Conservation (phyloP, 2,329 filamentous ascomycete species). For the Ustulina deusta region DNA sequence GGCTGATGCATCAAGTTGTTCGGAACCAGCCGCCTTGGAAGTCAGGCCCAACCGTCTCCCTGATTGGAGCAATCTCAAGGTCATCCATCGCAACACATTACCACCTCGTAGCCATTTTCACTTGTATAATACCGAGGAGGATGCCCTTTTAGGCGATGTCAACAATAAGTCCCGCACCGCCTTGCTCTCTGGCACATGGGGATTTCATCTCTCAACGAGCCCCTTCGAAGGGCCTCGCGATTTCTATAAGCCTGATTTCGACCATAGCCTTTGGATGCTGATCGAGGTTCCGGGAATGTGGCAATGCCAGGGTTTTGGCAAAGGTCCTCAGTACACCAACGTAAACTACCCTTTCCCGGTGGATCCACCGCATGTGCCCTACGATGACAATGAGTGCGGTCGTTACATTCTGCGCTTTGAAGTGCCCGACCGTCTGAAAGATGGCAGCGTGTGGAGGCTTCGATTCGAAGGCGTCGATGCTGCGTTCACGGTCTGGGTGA, state of each 20-base stretch:
- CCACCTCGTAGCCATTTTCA: conserved; percentile 67
- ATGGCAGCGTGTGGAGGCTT: conserved; percentile 70
- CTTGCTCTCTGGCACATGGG: conserved; percentile 66
- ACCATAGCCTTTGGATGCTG: conserved; percentile 55
- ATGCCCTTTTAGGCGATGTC: conserved; percentile 60
- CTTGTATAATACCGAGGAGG: conserved; percentile 61
- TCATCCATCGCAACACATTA: conserved; percentile 71
- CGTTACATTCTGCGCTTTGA: conserved; percentile 70
- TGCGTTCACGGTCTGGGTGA: conserved; percentile 78
- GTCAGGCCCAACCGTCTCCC: conserved; percentile 54
- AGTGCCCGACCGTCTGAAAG: conserved; percentile 58
- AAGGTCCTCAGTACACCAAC: conserved; percentile 72
- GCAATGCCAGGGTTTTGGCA: conserved; percentile 74
- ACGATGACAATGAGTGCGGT: conserved; percentile 74
- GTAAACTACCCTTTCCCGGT: conserved; percentile 72
- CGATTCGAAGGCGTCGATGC: conserved; percentile 81
- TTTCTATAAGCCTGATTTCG: conserved; percentile 55
- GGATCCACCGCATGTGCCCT: conserved; percentile 72
- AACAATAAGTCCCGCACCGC: conserved; percentile 54
- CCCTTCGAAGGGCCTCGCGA: conserved; percentile 60
- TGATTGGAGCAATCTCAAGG: conserved; percentile 71
- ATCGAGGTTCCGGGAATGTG: conserved; percentile 75
- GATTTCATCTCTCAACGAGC: conserved; percentile 61
- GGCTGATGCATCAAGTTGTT: neutral
- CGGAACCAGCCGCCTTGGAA: conserved; percentile 28